Percentiles rank a stretch among this genome's conserved stretches.
These are phyloP conservation scores for Ganoderma boninense DNA, from an alignment of 1,284 basidiomycete genomes.

Conservation along the genomic window DNA sequence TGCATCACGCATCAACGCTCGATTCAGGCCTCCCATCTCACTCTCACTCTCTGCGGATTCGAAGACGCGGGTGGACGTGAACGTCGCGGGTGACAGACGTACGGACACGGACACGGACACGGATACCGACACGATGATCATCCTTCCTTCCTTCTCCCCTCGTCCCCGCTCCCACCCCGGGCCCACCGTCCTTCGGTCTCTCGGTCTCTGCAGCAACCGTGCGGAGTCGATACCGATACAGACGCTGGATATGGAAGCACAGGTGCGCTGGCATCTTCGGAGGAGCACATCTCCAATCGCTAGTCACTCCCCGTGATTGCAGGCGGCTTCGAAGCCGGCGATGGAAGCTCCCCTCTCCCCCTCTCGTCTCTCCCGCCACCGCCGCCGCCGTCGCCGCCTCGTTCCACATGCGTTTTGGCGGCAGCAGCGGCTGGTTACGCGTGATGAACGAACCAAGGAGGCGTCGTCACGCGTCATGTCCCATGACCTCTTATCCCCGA, in stretches of 20 bases:
- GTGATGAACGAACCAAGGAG: neutral
- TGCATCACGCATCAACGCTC: neutral
- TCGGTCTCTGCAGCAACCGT: neutral
- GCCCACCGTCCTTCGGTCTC: neutral
- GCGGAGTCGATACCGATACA: too few species aligned
- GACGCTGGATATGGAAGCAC: neutral
- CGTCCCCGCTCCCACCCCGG: neutral
- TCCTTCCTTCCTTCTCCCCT: neutral
- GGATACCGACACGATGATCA: neutral
- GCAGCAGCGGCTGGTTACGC: neutral
- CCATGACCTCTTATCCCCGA: neutral
- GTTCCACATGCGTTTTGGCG: neutral
- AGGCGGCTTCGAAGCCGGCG: neutral
- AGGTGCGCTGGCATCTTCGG: neutral
- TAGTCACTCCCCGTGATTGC: neutral
- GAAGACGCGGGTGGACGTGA: neutral
- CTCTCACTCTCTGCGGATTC: neutral
- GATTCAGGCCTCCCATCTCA: neutral
- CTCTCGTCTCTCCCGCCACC: neutral
- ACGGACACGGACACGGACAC: too few species aligned
- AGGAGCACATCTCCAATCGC: neutral
- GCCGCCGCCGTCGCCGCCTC: neutral
- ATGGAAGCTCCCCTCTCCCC: neutral
- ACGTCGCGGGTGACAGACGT: neutral
- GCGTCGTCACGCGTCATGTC: too few species aligned